phyloP scores from a whole-genome alignment of 345 rosid species.

The Camelina hispida region DNA sequence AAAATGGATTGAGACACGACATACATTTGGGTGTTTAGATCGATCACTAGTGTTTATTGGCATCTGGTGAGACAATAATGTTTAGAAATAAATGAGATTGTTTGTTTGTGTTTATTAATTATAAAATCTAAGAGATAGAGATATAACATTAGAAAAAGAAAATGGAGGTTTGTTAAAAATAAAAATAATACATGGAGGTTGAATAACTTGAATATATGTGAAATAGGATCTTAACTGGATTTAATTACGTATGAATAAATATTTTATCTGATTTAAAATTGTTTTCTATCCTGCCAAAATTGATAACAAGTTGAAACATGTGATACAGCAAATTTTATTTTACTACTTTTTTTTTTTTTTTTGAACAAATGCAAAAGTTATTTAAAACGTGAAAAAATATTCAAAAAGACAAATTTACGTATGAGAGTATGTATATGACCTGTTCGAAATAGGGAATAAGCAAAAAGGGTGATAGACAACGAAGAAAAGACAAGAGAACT shows the following conservation, averaged over 20 bases:
- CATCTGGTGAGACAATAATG: background rate
- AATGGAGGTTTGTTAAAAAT: too few species aligned
- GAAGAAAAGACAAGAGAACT: conserved; percentile 26
- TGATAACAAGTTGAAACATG: background rate
- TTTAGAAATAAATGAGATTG: background rate
- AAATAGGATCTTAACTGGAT: background rate
- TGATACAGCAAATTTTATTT: background rate
- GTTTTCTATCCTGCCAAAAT: background rate
- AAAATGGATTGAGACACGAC: too few species aligned
- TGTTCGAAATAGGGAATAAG: conserved; percentile 22
- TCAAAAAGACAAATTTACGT: background rate
- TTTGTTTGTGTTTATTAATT: background rate
- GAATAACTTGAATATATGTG: background rate
- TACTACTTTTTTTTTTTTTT: too few species aligned
- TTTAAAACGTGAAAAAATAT: background rate
- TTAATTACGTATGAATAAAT: background rate
- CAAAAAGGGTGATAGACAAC: conserved; percentile 18
- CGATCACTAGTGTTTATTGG: background rate
- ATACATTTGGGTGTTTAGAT: background rate
- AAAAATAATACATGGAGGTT: background rate
- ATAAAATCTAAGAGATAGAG: too few species aligned
- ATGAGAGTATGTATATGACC: conserved; percentile 15
- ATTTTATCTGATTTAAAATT: background rate
- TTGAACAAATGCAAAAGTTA: too few species aligned
- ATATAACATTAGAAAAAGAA: too few species aligned